Evolutionary conservation across 345 rosid genomes (phyloP).

Genomic region (Euphorbia pulcherrima): DNA sequence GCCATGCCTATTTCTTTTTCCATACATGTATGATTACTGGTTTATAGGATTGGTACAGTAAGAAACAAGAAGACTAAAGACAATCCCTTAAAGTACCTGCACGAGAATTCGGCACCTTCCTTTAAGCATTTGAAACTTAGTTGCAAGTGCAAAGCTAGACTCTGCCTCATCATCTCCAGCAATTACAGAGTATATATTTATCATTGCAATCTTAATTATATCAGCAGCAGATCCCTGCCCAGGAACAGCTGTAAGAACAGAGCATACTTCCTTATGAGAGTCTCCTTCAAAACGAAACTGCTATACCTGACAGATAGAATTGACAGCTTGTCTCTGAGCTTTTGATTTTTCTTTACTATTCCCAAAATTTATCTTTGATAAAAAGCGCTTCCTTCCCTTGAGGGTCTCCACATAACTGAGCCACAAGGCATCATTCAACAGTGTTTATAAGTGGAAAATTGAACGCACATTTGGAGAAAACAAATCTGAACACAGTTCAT

Average conservation of each 20-base stretch:
- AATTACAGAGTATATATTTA: constrained; percentile 58
- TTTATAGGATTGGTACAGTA: not conserved
- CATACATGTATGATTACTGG: not conserved
- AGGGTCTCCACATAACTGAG: constrained; percentile 84
- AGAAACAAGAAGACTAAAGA: constrained; percentile 5
- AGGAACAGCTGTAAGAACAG: constrained; percentile 25
- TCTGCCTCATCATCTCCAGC: constrained; percentile 38
- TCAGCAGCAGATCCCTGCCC: constrained; percentile 95
- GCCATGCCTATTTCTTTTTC: not conserved
- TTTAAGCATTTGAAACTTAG: constrained; percentile 60
- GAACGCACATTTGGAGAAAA: not conserved
- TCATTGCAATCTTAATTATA: constrained; percentile 91
- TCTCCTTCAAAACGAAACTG: constrained; percentile 7
- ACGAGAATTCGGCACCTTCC: constrained; percentile 75
- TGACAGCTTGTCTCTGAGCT: constrained; percentile 97
- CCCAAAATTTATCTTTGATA: constrained; percentile 89
- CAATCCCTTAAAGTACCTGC: constrained; percentile 49
- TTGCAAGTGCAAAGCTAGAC: constrained; percentile 36
- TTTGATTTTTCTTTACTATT: constrained; percentile 69
- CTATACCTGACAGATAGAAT: constrained; percentile 91
- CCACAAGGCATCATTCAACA: constrained; percentile 6
- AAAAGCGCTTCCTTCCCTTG: constrained; percentile 86
- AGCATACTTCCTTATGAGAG: not conserved
- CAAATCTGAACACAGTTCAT: not conserved
- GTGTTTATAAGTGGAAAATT: not conserved